These are phyloP conservation scores for Cladophialophora immunda DNA, from an alignment of 2,329 filamentous ascomycete genomes.

Conservation along the genomic window DNA sequence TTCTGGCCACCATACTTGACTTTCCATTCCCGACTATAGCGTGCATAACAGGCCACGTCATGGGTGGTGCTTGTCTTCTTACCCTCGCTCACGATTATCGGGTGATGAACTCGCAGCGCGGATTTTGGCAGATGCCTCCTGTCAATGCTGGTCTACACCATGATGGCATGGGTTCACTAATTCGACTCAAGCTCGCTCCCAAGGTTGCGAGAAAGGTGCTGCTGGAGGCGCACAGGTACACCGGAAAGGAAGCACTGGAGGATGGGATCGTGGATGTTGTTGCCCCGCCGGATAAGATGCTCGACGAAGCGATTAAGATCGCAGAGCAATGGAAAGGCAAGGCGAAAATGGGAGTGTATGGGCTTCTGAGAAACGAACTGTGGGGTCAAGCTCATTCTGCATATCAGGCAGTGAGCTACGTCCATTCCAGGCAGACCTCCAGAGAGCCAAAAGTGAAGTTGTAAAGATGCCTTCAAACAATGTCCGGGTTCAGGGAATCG, in stretches of 20 bases:
- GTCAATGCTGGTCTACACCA: constrained; percentile 64
- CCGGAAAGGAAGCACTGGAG: constrained; percentile 58
- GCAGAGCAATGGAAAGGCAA: constrained; percentile 52
- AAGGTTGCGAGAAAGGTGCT: constrained; percentile 63
- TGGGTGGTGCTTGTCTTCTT: constrained; percentile 58
- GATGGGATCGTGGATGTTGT: constrained; percentile 64
- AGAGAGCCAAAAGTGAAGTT: constrained; percentile 58
- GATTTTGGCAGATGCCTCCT: constrained; percentile 60
- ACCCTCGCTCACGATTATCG: constrained; percentile 58
- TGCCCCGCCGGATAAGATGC: constrained; percentile 58
- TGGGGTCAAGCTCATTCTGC: constrained; percentile 61
- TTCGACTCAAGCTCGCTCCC: constrained; percentile 60
- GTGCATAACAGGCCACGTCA: constrained; percentile 57
- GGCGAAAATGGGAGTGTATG: constrained; percentile 55
- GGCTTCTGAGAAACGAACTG: constrained; percentile 59
- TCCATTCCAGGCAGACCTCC: constrained; percentile 56
- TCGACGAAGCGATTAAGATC: constrained; percentile 54
- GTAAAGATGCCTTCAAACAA: constrained; percentile 36
- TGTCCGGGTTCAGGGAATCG: neutral
- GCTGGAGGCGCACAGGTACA: constrained; percentile 63
- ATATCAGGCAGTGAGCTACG: constrained; percentile 61
- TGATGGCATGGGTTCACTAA: constrained; percentile 61
- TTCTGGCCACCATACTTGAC: constrained; percentile 49
- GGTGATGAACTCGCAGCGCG: constrained; percentile 55
- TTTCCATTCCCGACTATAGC: constrained; percentile 59